Evolutionary conservation across 2,329 filamentous ascomycete genomes (phyloP), one percentile per base, ranked within the genome.

Genomic region (Leptoxyphium fumago): DNA sequence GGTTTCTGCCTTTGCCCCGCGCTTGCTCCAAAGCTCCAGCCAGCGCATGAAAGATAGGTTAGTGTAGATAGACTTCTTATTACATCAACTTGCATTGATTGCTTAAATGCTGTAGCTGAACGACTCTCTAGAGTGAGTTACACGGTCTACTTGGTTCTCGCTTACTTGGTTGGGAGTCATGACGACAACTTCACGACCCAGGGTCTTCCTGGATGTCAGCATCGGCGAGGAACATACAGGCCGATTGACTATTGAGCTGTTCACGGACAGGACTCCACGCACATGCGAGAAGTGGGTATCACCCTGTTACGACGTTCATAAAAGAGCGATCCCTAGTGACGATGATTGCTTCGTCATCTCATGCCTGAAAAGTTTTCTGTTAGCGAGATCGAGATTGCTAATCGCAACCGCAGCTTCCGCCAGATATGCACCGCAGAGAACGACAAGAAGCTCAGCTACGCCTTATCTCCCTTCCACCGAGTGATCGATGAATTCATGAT

Each of bases 401-500:
- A 52, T 40, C 18, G 39, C 41, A 36, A 48, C 15, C 11, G 29
- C 47, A 70, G 66, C 51, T 70, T 70, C 50, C 64, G 64, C 10
- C 58, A 64, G 40, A 53, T 70, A 43, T 69, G 66, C 51, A 64
- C 61, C 21, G 61, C 60, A 47, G 57, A 63, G 41, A 53, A 63
- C 48, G 46, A 58, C 38, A 54, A 52, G n/a, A 54, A 52, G n/a
- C 49, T 66, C 40, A 59, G 56, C 17, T 67, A 66, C 52, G 60
- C 59, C 36, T 49, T 55, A 39, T 54, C 56, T 5, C 60, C 61
- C 14, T 64, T 66, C 50, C 64, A 66, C 48, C 55, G 64, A 10
- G 55, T 67, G 40, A 66, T 67, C 44, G 61, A 65, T 48, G 62
- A 64, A 36, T 67, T 67, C 52, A 67, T 67, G 64, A 53, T 66